phyloP scores from a whole-genome alignment of 306 rosid species.

The Crotalaria pallida region DNA sequence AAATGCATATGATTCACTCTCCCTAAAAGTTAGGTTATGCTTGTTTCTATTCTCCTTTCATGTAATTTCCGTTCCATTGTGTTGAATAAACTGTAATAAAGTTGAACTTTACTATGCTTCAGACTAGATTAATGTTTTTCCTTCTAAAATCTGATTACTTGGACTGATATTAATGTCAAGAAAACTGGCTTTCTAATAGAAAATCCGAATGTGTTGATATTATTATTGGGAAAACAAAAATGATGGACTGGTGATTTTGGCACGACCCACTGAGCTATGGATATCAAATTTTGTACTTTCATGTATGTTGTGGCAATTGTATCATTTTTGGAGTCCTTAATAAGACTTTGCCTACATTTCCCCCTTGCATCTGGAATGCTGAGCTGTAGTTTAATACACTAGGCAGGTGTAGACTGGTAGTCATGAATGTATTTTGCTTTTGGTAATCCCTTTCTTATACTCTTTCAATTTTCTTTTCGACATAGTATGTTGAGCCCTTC shows the following conservation, averaged over 20 bases:
- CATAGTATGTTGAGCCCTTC: background rate
- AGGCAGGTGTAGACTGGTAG: background rate
- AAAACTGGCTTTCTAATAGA: background rate
- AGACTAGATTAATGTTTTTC: background rate
- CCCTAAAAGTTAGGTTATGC: background rate
- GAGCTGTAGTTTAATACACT: background rate
- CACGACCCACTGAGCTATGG: background rate
- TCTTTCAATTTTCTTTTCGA: background rate
- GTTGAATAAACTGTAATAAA: background rate
- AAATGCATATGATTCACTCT: background rate
- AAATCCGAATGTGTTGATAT: background rate
- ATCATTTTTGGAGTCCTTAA: background rate
- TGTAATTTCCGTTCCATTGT: background rate
- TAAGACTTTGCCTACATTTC: background rate
- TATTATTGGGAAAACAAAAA: background rate
- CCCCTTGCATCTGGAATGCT: background rate
- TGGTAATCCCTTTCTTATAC: background rate
- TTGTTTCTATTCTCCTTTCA: background rate
- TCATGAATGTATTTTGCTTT: background rate
- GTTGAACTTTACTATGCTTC: background rate
- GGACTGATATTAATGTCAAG: background rate
- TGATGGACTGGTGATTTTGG: background rate
- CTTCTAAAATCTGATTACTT: background rate
- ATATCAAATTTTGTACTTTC: background rate
- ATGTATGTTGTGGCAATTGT: background rate